Evolutionary conservation across 257 asterid species (phyloP).

Genomic region (Gynochthodes officinalis): DNA sequence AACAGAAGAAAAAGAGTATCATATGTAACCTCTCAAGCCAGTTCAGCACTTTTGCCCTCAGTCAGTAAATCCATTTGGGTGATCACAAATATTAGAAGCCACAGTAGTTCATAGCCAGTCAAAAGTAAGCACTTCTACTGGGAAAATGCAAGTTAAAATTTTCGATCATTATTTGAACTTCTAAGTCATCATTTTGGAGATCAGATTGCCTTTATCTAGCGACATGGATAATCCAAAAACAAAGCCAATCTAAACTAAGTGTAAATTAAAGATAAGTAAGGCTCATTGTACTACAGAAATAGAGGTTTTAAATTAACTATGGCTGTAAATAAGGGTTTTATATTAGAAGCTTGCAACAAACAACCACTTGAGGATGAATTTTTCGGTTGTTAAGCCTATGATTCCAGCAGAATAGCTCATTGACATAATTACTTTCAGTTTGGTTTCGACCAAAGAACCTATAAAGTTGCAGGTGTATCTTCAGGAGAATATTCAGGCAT

Average conservation of each 20-base stretch:
- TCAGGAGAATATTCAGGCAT: background rate
- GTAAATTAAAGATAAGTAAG: background rate
- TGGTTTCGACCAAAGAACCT: background rate
- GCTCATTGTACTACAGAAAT: background rate
- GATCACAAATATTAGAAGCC: background rate
- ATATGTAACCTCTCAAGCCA: background rate
- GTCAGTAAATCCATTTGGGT: background rate
- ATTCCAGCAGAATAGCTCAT: background rate
- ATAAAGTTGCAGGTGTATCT: background rate
- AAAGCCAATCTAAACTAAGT: background rate
- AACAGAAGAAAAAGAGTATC: background rate
- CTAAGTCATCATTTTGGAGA: background rate
- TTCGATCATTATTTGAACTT: background rate
- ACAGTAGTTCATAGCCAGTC: background rate
- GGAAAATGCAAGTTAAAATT: background rate
- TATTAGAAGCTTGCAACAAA: background rate
- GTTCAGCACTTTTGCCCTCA: background rate
- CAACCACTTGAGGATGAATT: background rate
- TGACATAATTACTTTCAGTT: background rate
- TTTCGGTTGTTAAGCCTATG: background rate
- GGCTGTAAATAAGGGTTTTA: background rate
- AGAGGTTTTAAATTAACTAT: background rate
- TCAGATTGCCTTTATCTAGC: background rate
- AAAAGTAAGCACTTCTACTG: background rate
- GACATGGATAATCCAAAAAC: background rate